Conservation (phyloP, 2,329 filamentous ascomycete species). For the Aureobasidium sp. region DNA sequence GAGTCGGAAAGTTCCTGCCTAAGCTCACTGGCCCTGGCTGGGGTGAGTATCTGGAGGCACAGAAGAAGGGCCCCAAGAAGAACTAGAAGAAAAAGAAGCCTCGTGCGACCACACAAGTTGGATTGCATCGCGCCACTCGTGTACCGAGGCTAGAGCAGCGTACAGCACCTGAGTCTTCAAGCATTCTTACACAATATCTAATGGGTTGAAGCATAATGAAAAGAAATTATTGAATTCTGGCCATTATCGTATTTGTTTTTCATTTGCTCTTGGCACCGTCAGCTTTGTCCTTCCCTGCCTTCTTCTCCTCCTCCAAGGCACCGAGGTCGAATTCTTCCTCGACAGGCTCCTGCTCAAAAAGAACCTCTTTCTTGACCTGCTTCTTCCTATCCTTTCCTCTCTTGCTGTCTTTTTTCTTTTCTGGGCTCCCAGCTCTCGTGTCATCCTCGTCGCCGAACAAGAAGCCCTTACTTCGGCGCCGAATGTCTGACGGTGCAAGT, state of each 20-base stretch:
- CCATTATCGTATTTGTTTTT: not conserved
- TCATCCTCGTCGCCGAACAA: conserved; percentile 20
- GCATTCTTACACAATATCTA: not conserved
- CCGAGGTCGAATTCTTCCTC: conserved; percentile 17
- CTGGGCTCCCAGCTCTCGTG: conserved; percentile 10
- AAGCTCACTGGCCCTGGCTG: conserved; percentile 31
- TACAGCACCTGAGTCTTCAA: not conserved
- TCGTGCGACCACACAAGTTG: not conserved
- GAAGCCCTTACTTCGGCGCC: conserved; percentile 19
- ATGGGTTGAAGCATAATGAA: conserved; percentile 2
- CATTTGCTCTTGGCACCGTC: not conserved
- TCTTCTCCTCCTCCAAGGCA: conserved; percentile 15
- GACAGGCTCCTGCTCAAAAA: conserved; percentile 11
- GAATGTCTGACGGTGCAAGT: conserved; percentile 17
- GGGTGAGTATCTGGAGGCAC: conserved; percentile 25
- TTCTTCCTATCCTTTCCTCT: conserved; percentile 7
- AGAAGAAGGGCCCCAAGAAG: conserved; percentile 17
- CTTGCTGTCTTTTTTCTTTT: conserved; percentile 13
- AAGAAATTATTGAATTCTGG: not conserved
- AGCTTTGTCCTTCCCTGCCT: not conserved
- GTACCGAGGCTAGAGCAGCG: not conserved
- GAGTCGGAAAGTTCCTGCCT: conserved; percentile 79
- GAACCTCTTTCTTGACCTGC: conserved; percentile 1
- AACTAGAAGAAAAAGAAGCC: not conserved
- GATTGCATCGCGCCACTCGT: not conserved